phyloP scores from a whole-genome alignment of 2,329 filamentous ascomycete genomes.

The Septoria petroselini region DNA sequence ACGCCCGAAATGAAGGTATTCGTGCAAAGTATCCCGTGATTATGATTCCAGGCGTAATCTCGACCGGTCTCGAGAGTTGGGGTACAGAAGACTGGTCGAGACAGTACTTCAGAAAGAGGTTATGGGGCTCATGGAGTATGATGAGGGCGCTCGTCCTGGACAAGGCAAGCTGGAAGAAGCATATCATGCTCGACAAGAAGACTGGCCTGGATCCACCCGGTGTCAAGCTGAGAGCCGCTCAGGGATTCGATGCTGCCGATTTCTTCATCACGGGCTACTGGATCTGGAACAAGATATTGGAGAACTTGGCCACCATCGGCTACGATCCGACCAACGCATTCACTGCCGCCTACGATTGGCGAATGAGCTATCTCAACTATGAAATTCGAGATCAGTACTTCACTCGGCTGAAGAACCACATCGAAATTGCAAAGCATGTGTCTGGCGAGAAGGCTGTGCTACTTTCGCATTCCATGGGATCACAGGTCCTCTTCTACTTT shows the following conservation, averaged over 20 bases:
- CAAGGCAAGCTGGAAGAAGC: slow-evolving; percentile 90
- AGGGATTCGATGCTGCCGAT: slow-evolving; percentile 96
- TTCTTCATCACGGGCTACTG: slow-evolving; percentile 90
- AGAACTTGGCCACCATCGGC: slow-evolving; percentile 91
- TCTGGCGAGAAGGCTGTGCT: slow-evolving; percentile 77
- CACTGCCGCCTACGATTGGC: slow-evolving; percentile 81
- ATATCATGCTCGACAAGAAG: slow-evolving; percentile 92
- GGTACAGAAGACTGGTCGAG: slow-evolving; percentile 80
- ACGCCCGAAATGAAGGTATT: slow-evolving; percentile 77
- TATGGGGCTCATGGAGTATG: slow-evolving; percentile 99
- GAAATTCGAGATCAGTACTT: slow-evolving; percentile 93
- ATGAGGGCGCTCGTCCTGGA: slow-evolving; percentile 92
- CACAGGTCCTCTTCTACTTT: slow-evolving; percentile 86
- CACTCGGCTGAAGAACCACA: slow-evolving; percentile 80
- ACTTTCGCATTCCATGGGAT: slow-evolving; percentile 95
- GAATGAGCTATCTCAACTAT: slow-evolving; percentile 83
- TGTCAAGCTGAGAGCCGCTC: slow-evolving; percentile 86
- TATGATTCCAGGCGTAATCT: slow-evolving; percentile 97
- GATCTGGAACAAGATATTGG: slow-evolving; percentile 99
- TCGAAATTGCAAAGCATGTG: slow-evolving; percentile 76
- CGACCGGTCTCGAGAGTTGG: slow-evolving; percentile 95
- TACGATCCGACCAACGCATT: slow-evolving; percentile 83
- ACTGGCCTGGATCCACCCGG: slow-evolving; percentile 88
- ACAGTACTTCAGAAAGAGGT: slow-evolving; percentile 86
- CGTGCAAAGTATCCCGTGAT: slow-evolving; percentile 82